Evolutionary conservation across 2,329 filamentous ascomycete genomes (phyloP).

Genomic region (Chaetomiaceae sp.): DNA sequence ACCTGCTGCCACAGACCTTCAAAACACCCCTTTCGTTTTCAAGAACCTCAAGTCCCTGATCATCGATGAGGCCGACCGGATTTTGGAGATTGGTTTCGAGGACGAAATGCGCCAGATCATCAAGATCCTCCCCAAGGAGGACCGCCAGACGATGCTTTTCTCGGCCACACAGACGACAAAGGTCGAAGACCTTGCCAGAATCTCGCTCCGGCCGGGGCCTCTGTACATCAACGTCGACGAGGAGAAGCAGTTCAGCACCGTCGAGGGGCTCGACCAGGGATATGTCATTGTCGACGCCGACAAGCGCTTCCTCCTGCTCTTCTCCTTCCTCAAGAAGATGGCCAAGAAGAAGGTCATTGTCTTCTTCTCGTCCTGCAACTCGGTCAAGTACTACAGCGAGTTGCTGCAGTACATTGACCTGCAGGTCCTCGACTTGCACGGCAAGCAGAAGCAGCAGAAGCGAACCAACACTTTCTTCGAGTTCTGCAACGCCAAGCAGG

Average conservation of each 20-base stretch:
- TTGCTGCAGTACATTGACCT: slow-evolving; percentile 97
- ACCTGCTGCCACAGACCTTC: slow-evolving; percentile 51
- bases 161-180: slow-evolving; percentile 98
- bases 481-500: slow-evolving; percentile 71
- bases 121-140: slow-evolving; percentile 82
- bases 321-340: slow-evolving; percentile 89
- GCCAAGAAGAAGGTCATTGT: slow-evolving; percentile 96
- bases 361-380: slow-evolving; percentile 89
- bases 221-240: slow-evolving; percentile 97
- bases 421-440: slow-evolving; percentile 64
- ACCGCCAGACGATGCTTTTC: slow-evolving; percentile 96
- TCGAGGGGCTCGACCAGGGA: slow-evolving; percentile 90
- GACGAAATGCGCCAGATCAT: slow-evolving; percentile 97
- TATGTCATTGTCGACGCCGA: slow-evolving; percentile 93
- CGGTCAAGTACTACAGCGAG: slow-evolving; percentile 92
- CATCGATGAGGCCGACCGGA: slow-evolving; percentile 95
- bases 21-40: slow-evolving; percentile 86
- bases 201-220: slow-evolving; percentile 85
- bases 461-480: slow-evolving; percentile 99
- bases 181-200: slow-evolving; percentile 91
- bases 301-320: slow-evolving; percentile 87
- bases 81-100: slow-evolving; percentile 95
- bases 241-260: slow-evolving; percentile 82
- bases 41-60: slow-evolving; percentile 90
- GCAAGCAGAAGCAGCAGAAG: slow-evolving; percentile 98